These are phyloP conservation scores for Ogataea polymorpha DNA, from an alignment of 805 yeast genomes.

Conservation along the genomic window DNA sequence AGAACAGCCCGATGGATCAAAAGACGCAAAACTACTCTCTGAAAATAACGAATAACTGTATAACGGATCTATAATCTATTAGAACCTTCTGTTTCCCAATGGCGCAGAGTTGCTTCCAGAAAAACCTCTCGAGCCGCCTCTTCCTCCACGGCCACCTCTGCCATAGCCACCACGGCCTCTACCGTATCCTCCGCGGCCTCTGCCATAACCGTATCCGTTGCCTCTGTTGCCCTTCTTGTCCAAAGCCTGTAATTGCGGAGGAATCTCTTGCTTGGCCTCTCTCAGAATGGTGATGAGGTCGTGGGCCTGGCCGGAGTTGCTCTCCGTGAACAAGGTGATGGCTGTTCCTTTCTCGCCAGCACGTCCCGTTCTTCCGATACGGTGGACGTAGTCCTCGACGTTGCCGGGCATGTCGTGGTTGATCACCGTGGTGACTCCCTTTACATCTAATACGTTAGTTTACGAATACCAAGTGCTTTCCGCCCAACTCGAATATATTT, in stretches of 20 bases:
- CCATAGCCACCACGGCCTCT: slow-evolving; percentile 37
- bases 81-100: slow-evolving; percentile 40
- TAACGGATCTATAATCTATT: slow-evolving; percentile 17
- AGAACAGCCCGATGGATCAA: background rate
- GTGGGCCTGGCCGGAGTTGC: slow-evolving; percentile 82
- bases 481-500: slow-evolving; percentile 9
- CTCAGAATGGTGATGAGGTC: slow-evolving; percentile 84
- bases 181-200: slow-evolving; percentile 45
- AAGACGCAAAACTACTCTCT: background rate
- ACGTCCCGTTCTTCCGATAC: slow-evolving; percentile 99
- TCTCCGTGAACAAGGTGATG: slow-evolving; percentile 87
- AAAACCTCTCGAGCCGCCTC: slow-evolving; percentile 31
- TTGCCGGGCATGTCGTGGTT: slow-evolving; percentile 98
- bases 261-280: slow-evolving; percentile 92
- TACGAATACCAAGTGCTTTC: slow-evolving; percentile 16
- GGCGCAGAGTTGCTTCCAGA: slow-evolving; percentile 50
- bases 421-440: slow-evolving; percentile 90
- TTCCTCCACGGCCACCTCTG: slow-evolving; percentile 25
- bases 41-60: background rate
- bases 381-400: slow-evolving; percentile 96
- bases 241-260: slow-evolving; percentile 72
- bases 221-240: slow-evolving; percentile 73
- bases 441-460: slow-evolving; percentile 66
- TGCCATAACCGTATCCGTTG: slow-evolving; percentile 48
- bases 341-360: slow-evolving; percentile 98